Base-by-base conservation (phyloP, 768 basidiomycete genomes). In the Russula lepida region DNA sequence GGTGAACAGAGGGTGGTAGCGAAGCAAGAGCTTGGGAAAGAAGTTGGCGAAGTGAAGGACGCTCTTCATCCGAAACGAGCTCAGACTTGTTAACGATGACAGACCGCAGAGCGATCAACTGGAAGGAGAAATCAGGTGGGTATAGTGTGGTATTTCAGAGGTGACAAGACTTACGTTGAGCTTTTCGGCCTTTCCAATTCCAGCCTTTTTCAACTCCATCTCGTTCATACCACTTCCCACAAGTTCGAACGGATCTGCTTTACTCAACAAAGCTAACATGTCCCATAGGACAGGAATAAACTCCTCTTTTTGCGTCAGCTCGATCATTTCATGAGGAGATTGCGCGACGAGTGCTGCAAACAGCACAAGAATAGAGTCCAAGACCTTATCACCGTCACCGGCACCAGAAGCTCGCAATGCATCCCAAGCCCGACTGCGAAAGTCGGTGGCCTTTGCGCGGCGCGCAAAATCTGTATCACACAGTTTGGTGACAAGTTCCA, bases 361-460 rank as follows among this genome's bases (percentile, higher is more conserved):
- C 63, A 86, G 80, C 0, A 78, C 72, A 6, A 90, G 71, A 35
- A 84, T 77, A 21, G 79, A 76, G 65, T 91, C 86, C 33, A 92
- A 71, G 25, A 90, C 81, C 67, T 86, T 89, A 64, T 88, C 84
- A 6, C 78, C 80, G 43, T 72, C 72, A 1, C 84, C 84, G 17
- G 78, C 85, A 3, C 84, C 84, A 2, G 84, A 82, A 8, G 73
- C 75, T 46, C 77, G 68, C 39, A 92, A 75, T 12, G 82, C 76
- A 56, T 85, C 82, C 88, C 88, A 93, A 2, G 86, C 83, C 41
- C 78, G 80, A 15, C 74, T 71, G 28, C 85, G 77, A 60, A 91
- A 89, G 67, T 92, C 89, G 0, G 88, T 82, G 0, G 85, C 83
- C 65, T 85, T 88, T 3, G 89, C 88, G 66, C 86, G 86, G 4